Evolutionary conservation across 2,329 filamentous ascomycete genomes (phyloP).

Genomic region (Hypocreales sp.): DNA sequence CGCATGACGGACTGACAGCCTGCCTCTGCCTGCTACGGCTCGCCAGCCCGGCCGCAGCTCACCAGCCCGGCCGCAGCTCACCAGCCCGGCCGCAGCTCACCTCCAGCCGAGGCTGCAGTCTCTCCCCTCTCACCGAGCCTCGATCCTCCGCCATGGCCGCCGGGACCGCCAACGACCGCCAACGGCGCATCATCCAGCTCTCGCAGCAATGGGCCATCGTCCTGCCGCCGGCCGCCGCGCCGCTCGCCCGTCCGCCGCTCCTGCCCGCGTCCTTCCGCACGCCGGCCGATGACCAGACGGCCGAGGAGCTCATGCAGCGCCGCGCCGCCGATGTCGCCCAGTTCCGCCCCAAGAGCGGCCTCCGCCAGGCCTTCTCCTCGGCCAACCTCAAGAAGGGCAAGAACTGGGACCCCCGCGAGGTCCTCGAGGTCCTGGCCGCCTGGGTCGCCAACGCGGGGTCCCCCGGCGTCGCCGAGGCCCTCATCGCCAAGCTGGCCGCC

Average conservation of each 20-base stretch:
- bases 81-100: too few species aligned
- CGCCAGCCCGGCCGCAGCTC: too few species aligned
- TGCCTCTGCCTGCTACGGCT: too few species aligned
- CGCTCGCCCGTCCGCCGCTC: conserved; percentile 26
- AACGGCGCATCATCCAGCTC: conserved; percentile 31
- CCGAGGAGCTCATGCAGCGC: conserved; percentile 38
- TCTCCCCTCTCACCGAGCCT: too few species aligned
- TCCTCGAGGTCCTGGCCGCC: conserved; percentile 33
- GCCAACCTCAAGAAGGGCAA: conserved; percentile 28
- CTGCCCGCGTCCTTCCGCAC: conserved; percentile 27
- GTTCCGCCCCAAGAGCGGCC: conserved; percentile 20
- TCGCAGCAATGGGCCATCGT: conserved; percentile 33
- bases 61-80: too few species aligned
- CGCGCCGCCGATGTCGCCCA: conserved; percentile 21
- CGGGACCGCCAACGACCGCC: conserved; percentile 20
- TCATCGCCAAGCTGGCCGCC: conserved; percentile 31
- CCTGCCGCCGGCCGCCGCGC: conserved; percentile 21
- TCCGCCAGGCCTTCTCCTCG: conserved; percentile 22
- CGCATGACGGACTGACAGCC: too few species aligned
- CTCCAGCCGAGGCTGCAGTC: too few species aligned
- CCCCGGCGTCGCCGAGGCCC: conserved; percentile 38
- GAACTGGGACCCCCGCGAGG: conserved; percentile 34
- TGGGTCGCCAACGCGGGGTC: conserved; percentile 33
- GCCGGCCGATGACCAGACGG: conserved; percentile 31
- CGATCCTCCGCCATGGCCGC: conserved; percentile 15